These are phyloP conservation scores for Solanum chiquidenum DNA, from an alignment of 257 asterid species.

Conservation along the genomic window DNA sequence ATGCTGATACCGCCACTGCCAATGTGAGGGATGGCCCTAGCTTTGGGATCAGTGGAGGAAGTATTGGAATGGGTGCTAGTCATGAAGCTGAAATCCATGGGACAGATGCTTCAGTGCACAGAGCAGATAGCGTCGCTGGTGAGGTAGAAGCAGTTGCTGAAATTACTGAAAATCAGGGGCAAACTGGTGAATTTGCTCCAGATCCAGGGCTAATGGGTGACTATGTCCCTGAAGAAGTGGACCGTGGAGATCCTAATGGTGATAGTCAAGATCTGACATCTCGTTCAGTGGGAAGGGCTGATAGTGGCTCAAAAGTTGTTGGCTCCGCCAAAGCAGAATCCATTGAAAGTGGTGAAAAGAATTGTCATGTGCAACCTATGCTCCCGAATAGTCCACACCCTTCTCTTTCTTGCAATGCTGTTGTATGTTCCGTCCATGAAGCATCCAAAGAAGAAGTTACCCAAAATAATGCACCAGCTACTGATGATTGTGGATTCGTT, in stretches of 20 bases:
- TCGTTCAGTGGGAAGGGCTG: slow-evolving; percentile 79
- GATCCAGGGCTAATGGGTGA: slow-evolving; percentile 98
- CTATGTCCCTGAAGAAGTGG: slow-evolving; percentile 91
- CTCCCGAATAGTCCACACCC: slow-evolving; percentile 70
- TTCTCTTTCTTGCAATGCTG: slow-evolving; percentile 95
- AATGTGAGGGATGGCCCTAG: slow-evolving; percentile 83
- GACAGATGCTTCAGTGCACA: slow-evolving; percentile 52
- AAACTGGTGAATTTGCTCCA: slow-evolving; percentile 73
- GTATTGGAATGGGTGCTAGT: slow-evolving; percentile 99
- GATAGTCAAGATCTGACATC: slow-evolving; percentile 88
- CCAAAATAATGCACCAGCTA: slow-evolving; percentile 54
- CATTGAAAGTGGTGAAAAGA: slow-evolving; percentile 90
- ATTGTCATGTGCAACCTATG: slow-evolving; percentile 47
- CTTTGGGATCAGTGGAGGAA: slow-evolving; percentile 90
- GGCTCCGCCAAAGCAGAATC: slow-evolving; percentile 94
- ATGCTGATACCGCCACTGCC: slow-evolving; percentile 77
- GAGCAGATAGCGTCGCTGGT: slow-evolving; percentile 78
- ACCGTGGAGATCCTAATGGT: slow-evolving; percentile 79
- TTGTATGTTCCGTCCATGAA: slow-evolving; percentile 74
- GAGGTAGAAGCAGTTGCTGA: slow-evolving; percentile 89
- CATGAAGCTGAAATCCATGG: slow-evolving; percentile 99
- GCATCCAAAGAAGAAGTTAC: slow-evolving; percentile 90
- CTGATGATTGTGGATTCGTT: slow-evolving; percentile 72
- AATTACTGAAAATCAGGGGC: slow-evolving; percentile 83
- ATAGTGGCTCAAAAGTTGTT: slow-evolving; percentile 87